These are phyloP conservation scores for Diatrype stigma DNA, from an alignment of 2,329 filamentous ascomycete genomes.

Conservation along the genomic window DNA sequence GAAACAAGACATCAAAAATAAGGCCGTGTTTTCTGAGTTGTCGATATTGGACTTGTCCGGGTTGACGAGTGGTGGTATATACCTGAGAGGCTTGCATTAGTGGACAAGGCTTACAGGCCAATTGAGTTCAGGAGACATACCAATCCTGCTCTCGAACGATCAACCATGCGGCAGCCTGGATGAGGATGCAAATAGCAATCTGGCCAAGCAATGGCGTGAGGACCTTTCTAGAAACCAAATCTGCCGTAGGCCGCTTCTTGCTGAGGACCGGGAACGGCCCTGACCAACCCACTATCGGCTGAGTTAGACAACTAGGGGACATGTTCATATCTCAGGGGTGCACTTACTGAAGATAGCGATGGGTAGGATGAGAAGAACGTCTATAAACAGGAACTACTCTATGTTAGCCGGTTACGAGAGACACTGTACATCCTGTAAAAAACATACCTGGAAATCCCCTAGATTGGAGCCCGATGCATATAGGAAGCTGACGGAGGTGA, in stretches of 20 bases:
- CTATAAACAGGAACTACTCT: slow-evolving; percentile 81
- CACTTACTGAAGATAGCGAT: slow-evolving; percentile 86
- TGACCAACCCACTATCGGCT: slow-evolving; percentile 77
- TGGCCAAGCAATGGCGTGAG: slow-evolving; percentile 85
- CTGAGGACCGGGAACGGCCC: slow-evolving; percentile 74
- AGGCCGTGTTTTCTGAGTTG: slow-evolving; percentile 88
- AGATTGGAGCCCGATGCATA: slow-evolving; percentile 92
- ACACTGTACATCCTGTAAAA: neutral
- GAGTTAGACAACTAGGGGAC: slow-evolving; percentile 9
- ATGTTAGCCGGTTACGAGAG: slow-evolving; percentile 4
- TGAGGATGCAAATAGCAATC: slow-evolving; percentile 72
- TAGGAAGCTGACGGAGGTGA: slow-evolving; percentile 93
- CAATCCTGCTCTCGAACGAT: slow-evolving; percentile 75
- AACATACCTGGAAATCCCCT: slow-evolving; percentile 78
- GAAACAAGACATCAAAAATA: slow-evolving; percentile 89
- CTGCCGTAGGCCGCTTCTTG: slow-evolving; percentile 83
- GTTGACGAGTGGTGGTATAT: slow-evolving; percentile 72
- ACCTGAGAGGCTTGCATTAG: slow-evolving; percentile 44
- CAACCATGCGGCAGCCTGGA: slow-evolving; percentile 72
- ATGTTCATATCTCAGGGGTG: neutral
- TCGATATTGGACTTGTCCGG: slow-evolving; percentile 77
- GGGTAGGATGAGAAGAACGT: slow-evolving; percentile 84
- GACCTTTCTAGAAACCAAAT: slow-evolving; percentile 89
- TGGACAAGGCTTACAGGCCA: neutral
- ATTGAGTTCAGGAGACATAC: slow-evolving; percentile 36